Base-by-base conservation (phyloP, 176 grass and related monocot species). In the Eragrostis curvula region DNA sequence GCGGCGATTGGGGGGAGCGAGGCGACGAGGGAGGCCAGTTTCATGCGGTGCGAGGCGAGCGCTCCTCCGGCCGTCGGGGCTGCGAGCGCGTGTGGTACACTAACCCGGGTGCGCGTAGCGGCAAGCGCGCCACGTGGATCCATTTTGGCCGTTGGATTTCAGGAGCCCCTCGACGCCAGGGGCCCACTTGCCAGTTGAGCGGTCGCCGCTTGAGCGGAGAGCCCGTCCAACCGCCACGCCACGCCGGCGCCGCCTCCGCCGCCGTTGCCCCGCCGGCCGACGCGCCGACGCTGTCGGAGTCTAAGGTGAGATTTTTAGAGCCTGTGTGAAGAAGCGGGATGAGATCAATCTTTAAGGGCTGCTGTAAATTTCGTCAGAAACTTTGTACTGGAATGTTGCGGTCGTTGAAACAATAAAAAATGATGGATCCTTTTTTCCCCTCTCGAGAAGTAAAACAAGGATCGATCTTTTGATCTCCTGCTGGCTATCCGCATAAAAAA, bases 21-120 rank as follows among this genome's bases (percentile, higher is more conserved):
- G 64, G 71, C 62, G 11, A 47, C 69, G 24, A 85, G 55, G 68
- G 81, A 74, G 82, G 87, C 83, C 83, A 81, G 80, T 66, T 71
- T 83, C 87, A 89, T 82, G 21, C 62, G 53, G 18, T 29, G 68
- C 10, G 66, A 12, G 56, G 58, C 58, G 24, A 32, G 65, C 3
- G 40, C 27, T 43, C 46, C 27, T 74, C 58, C 17, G 42, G 15
- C 21, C 24, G 30, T 13, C 49, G 32, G 5, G 9, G 27, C 8
- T 27, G 0, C 70, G 9, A 9, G 36, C 12, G 36, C 12, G 24
- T 3, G 53, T 46, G 66, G 66, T 64, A 49, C 73, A 65, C 30
- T 30, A 51, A 5, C 13, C 0, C 52, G 44, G 50, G 52, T 63
- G 74, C 53, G 43, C 53, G 65, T 40, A 62, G 74, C 53, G 25